Percentiles rank a stretch among this genome's conserved stretches.
Evolutionary conservation across 129 eudicot genomes (phyloP).

Genomic region (Escallonia rubra): DNA sequence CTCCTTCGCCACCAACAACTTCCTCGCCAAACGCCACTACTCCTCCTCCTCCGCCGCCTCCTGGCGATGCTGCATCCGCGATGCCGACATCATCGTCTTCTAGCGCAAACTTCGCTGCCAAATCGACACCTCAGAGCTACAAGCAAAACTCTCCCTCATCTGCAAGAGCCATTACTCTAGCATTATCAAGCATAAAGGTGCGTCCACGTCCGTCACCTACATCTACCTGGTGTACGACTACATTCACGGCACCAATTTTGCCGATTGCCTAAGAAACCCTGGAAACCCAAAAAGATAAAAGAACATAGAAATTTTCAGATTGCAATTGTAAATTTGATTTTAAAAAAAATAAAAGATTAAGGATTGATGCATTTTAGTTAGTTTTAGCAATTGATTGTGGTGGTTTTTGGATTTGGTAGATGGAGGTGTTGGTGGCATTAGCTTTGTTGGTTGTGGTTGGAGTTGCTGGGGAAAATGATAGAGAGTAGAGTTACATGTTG

Average conservation of each 20-base stretch:
- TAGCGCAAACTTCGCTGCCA: constrained; percentile 57
- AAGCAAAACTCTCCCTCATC: constrained; percentile 43
- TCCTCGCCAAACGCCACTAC: constrained; percentile 58
- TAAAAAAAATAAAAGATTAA: no score
- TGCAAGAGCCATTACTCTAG: constrained; percentile 65
- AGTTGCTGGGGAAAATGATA: no score
- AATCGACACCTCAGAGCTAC: constrained; percentile 31
- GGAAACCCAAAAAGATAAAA: constrained; percentile 52
- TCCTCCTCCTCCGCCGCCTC: constrained; percentile 58
- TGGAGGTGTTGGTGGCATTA: no score
- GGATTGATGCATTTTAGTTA: no score
- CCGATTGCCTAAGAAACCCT: constrained; percentile 64
- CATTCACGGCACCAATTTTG: constrained; percentile 49
- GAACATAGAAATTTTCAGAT: no score
- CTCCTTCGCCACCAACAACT: constrained; percentile 75
- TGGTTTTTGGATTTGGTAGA: no score
- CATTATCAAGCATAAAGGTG: constrained; percentile 64
- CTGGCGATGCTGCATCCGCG: constrained; percentile 65
- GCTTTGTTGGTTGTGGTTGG: no score
- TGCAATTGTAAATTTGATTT: no score
- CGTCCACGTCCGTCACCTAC: constrained; percentile 52
- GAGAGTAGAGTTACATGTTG: no score
- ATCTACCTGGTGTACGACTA: constrained; percentile 76
- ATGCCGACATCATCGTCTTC: constrained; percentile 48
- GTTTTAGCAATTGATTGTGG: no score